Evolutionary conservation across 2,329 filamentous ascomycete genomes (phyloP).

Genomic region (Nigrograna mackinnonii): DNA sequence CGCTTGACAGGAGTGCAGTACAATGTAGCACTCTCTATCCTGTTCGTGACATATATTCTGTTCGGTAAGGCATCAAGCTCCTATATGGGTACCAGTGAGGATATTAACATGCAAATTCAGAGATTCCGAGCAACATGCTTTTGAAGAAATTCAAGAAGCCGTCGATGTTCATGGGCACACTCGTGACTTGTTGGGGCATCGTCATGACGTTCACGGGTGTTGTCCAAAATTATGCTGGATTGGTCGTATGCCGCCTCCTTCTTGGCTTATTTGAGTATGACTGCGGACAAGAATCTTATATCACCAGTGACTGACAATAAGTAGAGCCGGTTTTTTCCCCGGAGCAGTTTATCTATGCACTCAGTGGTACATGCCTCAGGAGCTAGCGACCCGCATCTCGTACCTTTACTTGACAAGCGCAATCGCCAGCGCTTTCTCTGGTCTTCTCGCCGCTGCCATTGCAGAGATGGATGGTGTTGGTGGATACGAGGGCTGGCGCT

Average conservation of each 20-base stretch:
- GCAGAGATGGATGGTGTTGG: conserved; percentile 70
- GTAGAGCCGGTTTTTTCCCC: conserved; percentile 66
- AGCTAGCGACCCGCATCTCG: conserved; percentile 72
- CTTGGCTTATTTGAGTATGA: conserved; percentile 64
- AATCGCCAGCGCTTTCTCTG: conserved; percentile 72
- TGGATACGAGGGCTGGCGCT: conserved; percentile 71
- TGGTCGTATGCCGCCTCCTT: conserved; percentile 69
- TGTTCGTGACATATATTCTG: no score
- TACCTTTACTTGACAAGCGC: conserved; percentile 75
- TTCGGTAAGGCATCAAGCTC: no score
- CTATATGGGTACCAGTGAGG: no score
- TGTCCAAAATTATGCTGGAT: conserved; percentile 64
- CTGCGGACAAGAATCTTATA: not conserved
- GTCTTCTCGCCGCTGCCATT: conserved; percentile 73
- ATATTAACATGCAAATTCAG: no score
- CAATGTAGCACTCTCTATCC: conserved; percentile 62
- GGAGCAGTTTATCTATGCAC: conserved; percentile 72
- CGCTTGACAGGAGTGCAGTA: conserved; percentile 59
- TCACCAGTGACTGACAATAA: not conserved
- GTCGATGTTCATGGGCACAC: conserved; percentile 60
- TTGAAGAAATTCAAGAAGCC: conserved; percentile 49
- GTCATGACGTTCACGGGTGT: conserved; percentile 71
- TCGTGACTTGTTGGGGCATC: conserved; percentile 60
- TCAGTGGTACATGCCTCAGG: conserved; percentile 74
- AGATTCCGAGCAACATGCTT: conserved; percentile 51